Evolutionary conservation across 192 early-diverging fungal species (phyloP).

Genomic region (Linnemannia exigua): DNA sequence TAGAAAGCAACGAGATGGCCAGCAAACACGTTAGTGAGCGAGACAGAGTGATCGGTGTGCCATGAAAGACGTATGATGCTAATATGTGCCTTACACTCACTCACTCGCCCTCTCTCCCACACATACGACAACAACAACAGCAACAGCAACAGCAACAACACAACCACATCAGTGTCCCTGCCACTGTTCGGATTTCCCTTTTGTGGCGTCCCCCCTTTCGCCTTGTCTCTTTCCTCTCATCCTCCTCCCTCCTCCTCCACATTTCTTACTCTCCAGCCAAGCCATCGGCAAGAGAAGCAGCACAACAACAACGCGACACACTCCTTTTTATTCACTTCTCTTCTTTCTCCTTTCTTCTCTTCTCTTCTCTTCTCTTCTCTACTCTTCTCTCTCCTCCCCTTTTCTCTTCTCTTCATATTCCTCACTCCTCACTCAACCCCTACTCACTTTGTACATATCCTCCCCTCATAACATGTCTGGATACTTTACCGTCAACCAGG

Average conservation of each 20-base stretch:
- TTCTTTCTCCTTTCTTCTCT: background rate
- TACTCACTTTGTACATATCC: background rate
- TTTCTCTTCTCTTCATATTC: slow-evolving; percentile 2
- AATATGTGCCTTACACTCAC: too few species aligned
- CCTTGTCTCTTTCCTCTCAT: background rate
- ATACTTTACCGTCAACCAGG: slow-evolving; percentile 51
- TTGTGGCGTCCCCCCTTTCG: background rate
- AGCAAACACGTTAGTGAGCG: background rate
- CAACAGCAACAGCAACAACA: too few species aligned
- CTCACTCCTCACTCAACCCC: slow-evolving; percentile 1
- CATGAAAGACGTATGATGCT: too few species aligned
- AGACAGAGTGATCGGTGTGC: background rate
- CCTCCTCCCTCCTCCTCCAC: background rate
- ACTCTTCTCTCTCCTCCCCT: background rate
- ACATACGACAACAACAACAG: too few species aligned
- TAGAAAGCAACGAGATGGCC: too few species aligned
- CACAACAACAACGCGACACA: background rate
- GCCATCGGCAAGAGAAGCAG: too few species aligned
- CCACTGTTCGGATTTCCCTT: too few species aligned
- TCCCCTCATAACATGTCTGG: slow-evolving; percentile 33
- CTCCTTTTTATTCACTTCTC: slow-evolving; percentile 2
- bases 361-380: background rate
- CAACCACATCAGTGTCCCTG: too few species aligned
- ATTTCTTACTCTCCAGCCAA: background rate
- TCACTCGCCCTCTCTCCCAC: too few species aligned